Conservation (phyloP, 1,284 basidiomycete species). For the Sphagnurus paluster region DNA sequence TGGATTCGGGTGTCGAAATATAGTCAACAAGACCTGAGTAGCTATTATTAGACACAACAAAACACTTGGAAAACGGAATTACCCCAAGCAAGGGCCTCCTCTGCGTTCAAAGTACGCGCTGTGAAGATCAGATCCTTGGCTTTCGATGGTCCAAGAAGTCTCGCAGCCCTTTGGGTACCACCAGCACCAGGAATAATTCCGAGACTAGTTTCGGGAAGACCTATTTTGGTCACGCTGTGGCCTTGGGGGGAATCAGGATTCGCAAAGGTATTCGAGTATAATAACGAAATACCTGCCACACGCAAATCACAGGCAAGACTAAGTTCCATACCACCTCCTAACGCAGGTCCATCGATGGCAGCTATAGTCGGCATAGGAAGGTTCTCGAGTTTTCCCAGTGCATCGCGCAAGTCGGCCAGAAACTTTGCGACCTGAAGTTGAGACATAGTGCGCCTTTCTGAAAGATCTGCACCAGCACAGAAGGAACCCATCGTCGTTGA, state of each 20-base stretch:
- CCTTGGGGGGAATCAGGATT: constrained; percentile 25
- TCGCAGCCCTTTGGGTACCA: constrained; percentile 85
- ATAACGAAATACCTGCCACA: constrained; percentile 62
- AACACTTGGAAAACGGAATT: constrained; percentile 18
- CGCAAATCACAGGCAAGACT: constrained; percentile 87
- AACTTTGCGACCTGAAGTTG: constrained; percentile 76
- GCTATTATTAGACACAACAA: constrained; percentile 4
- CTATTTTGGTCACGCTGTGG: constrained; percentile 73
- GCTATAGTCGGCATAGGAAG: constrained; percentile 89
- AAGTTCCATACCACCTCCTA: constrained; percentile 90
- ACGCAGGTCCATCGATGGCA: constrained; percentile 89
- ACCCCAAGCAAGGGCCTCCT: constrained; percentile 81
- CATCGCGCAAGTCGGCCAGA: constrained; percentile 73
- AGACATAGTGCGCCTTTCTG: constrained; percentile 83
- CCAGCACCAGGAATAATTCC: constrained; percentile 97
- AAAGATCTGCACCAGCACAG: constrained; percentile 92
- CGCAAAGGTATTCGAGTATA: constrained; percentile 3
- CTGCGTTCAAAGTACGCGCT: constrained; percentile 61
- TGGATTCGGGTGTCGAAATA: constrained; percentile 57
- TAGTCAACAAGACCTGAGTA: constrained; percentile 76
- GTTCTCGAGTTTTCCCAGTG: constrained; percentile 74
- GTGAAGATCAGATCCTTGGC: constrained; percentile 91
- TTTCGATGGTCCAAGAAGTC: constrained; percentile 78
- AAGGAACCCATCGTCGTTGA: constrained; percentile 78
- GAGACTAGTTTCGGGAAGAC: constrained; percentile 80